Base-by-base conservation (phyloP, 805 yeast genomes). In the Metahyphopichia silvanorum region DNA sequence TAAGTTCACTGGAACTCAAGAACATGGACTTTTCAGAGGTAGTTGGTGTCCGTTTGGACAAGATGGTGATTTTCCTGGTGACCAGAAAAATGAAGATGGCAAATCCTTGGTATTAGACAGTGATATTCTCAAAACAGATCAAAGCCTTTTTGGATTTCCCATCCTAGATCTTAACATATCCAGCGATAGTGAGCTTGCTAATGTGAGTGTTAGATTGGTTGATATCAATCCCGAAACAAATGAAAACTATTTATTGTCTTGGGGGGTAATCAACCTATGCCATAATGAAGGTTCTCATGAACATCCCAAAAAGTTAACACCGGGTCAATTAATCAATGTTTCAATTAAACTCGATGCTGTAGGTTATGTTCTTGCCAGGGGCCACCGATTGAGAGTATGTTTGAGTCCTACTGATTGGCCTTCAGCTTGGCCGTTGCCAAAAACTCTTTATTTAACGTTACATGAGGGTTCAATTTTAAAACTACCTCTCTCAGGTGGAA, bases 391-490 rank as follows among this genome's bases (percentile, higher is more conserved):
- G 15, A 53, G 66, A 39, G 43, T 69, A 9, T 66, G 70, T 0
- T 51, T 69, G 27, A 66, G 73, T 6, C 55, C 74, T 1, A 55
- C 68, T 21, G 74, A 69, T 38, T 69, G 75, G 74, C 74, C 74
- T 8, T 70, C 65, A 34, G 55, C 56, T 21, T 69, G 74, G 74
- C 74, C 75, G 18, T 47, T 60, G 0, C 56, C 70, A 4, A 68
- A 63, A 41, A 62, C 56, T 5, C 68, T 72, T 32, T 56, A 53
- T 2, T 39, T 68, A 24, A 56, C 55, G 4, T 31, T 68, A 19
- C 44, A 43, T 38, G 43, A 44, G n/a, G 65, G 60, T 31, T 53
- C 51, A 29, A 25, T 24, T n/a, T 34, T 60, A 23, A 31, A 37
- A 11, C 38, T 66, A 21, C 68, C 68, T 8, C 16, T 57, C 15